Evolutionary conservation across 345 rosid genomes (phyloP).

Genomic region (Anacardium occidentale): DNA sequence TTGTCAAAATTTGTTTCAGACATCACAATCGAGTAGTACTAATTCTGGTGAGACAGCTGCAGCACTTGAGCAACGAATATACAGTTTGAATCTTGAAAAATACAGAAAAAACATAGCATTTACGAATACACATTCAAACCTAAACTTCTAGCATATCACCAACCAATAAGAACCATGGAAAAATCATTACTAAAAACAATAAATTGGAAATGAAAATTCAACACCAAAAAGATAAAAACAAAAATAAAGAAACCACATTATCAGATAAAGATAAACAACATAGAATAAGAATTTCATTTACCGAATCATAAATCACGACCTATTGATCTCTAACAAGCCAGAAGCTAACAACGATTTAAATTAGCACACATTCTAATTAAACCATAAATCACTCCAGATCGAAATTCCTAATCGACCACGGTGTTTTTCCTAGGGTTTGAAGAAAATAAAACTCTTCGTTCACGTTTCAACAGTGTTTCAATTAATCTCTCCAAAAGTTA

Average conservation of each 20-base stretch:
- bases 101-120: background rate
- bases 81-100: background rate
- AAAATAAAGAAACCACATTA: background rate
- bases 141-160: background rate
- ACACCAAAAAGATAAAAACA: too few relatives aligned
- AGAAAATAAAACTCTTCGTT: slow-evolving; percentile 1
- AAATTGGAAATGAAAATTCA: background rate
- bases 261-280: background rate
- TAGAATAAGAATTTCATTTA: background rate
- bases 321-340: background rate
- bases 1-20: background rate
- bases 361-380: slow-evolving; percentile 13
- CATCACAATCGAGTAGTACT: background rate
- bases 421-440: slow-evolving; percentile 20
- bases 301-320: slow-evolving; percentile 4
- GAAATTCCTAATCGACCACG: slow-evolving; percentile 4
- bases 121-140: background rate
- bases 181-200: background rate
- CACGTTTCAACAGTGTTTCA: background rate
- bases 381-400: slow-evolving; percentile 23
- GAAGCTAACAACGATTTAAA: background rate
- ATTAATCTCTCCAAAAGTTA: slow-evolving; percentile 3
- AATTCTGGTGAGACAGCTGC: background rate
- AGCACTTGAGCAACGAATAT: background rate
- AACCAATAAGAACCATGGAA: background rate